Evolutionary conservation across 164 flowering plant genomes (phyloP), one percentile per base, ranked within the genome.

Genomic region (Aristolochia contorta): DNA sequence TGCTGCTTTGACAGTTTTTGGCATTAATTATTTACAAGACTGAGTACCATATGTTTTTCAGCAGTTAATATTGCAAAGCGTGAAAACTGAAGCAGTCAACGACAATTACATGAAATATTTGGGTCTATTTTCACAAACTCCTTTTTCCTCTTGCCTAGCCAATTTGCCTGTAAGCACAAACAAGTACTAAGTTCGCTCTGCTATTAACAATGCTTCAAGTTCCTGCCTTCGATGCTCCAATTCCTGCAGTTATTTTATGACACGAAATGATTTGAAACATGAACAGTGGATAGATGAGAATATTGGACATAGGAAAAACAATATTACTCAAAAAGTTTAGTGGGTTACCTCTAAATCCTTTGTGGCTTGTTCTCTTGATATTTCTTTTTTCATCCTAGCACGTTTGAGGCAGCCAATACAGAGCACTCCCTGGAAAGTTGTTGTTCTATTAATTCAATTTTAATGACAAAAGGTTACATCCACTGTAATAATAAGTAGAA

Each of bases 331-430:
- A 14, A 6, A 21, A 16, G 22, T 53, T 22, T 53, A 10, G 25
- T 21, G 23, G 50, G 41, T 69, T 78, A 89, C 98, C 88, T 86
- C 82, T 47, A 92, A 77, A 74, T 87, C 90, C 75, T 71, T 82
- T 21, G 82, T 67, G 52, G 98, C 94, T 72, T 92, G 91, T 12
- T 78, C 90, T 65, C 82, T 84, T 47, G 91, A 59, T 47, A 78
- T 66, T 74, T 84, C 94, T 76, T 83, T 72, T 61, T 73, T 65
- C 70, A 83, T 85, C 23, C 87, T 93, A 60, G 90, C 69, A 65
- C 98, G 96, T 76, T 89, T 89, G 33, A 92, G 72, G 65, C 67
- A 67, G 24, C 96, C 98, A 69, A 92, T 84, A 79, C 98, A 92
- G 5, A 89, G 68, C 6, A 85, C 25, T 25, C 96, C 96, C 96